Base-by-base conservation (phyloP, 2,329 filamentous ascomycete species). In the Fusarium sacchari region DNA sequence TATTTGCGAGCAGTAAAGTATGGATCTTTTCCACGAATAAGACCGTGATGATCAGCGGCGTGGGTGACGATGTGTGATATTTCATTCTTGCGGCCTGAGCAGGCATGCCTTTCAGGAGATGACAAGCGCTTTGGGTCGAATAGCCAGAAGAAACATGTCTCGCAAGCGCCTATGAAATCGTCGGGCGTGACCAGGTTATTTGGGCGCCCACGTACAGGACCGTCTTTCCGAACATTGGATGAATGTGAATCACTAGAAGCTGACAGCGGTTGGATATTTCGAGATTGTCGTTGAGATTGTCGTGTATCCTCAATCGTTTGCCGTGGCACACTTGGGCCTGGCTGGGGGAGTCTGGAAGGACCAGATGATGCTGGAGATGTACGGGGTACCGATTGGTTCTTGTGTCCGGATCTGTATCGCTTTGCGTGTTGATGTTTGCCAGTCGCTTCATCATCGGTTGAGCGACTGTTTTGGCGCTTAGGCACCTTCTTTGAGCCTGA, bases 31-130 rank as follows among this genome's bases (percentile, higher is more conserved):
- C 69, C 75, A 40, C 75, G 70, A 32, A 77, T 64, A 26, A 77
- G 63, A 7, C 75, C 75, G 46, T 77, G 75, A 30, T 77, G 75
- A n/a, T 73, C 63, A n/a, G 44, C 14, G 11, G 62, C 63, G 34
- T 76, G 74, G 24, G 75, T 57, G 36, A 77, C 46, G 15, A 76
- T 73, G 42, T 77, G 75, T n/a, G 73, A 73, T 26, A 76, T 63
- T 55, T 75, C 75, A 40, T 56, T 44, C 57, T 74, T 74, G 18
- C 56, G 71, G 32, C 60, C 57, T 44, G 32, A 57, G 46, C 71
- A 74, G n/a, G 71, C 71, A 47, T 46, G 50, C 34, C 71, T 74
- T 28, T 60, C 67, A 20, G 17, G 24, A 17, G 69, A 59, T 8
- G 60, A 52, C 20, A 74, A 66, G 43, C 49, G 36, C 18, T 36